Evolutionary conservation across 495 filamentous ascomycete genomes (phyloP), one percentile per base, ranked within the genome.

Genomic region (Neurospora tetrasperma): DNA sequence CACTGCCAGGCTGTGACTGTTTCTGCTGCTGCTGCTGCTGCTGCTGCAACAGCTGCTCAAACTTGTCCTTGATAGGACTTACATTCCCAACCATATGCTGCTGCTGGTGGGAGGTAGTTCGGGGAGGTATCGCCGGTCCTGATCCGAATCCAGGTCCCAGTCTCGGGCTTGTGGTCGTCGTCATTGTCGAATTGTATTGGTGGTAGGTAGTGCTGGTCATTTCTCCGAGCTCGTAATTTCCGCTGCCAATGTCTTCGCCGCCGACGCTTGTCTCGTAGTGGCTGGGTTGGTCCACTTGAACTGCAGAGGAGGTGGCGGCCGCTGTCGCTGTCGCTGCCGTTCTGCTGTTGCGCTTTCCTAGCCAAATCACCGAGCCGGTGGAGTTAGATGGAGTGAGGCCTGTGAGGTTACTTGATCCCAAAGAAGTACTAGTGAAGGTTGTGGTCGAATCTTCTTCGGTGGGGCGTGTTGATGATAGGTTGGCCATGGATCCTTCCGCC

Each of bases 351-450:
- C n/a, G 23, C 18, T 70, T 41, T 10, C 73, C 73, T 16, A 74
- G 43, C 73, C 73, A 74, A n/a, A 74, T 71, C 35, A 74, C 73
- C 5, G 73, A 74, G 27, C 48, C 40, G 2, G 70, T 69, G 39
- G 73, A 74, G 41, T 23, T 72, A 5, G 73, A 74, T 12, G 39
- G 59, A 5, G 38, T 41, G 31, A 73, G 69, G 54, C 54, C 54
- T 35, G 54, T 31, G 6, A 66, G 27, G 14, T 66, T 66, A 18
- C 54, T 18, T 1, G 54, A 35, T 18, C 6, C 8, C 4, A 27
- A 35, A 62, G 54, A 62, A 18, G 27, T 66, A 18, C 54, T 31
- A 4, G 5, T 66, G 54, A 9, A 9, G 27, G 54, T 9, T 8
- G 54, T 66, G 5, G 54, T 18, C 4, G 31, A 9, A 7, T 66